A percentile compares a stretch with the other conserved stretches of the same genome.
Evolutionary conservation across 2,329 filamentous ascomycete genomes (phyloP).

Genomic region (Alternaria angustiovoidea): DNA sequence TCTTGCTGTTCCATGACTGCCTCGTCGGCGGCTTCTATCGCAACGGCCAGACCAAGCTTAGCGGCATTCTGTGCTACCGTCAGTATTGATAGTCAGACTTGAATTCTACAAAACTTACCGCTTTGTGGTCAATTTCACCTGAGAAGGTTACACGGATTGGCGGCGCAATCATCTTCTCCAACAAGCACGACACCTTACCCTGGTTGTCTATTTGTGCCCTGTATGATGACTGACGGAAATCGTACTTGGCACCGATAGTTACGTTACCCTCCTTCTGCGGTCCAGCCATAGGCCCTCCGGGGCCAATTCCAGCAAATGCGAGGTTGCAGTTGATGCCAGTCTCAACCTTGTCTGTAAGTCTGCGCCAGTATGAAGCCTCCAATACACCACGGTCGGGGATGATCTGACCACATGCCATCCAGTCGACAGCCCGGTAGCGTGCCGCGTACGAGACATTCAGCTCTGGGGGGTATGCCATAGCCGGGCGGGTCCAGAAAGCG

Average conservation of each 20-base stretch:
- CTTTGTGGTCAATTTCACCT: constrained; percentile 93
- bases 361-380: constrained; percentile 92
- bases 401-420: constrained; percentile 90
- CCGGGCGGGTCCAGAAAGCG: constrained; percentile 90
- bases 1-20: constrained; percentile 54
- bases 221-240: constrained; percentile 95
- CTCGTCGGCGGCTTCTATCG: constrained; percentile 57
- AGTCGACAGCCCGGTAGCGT: constrained; percentile 89
- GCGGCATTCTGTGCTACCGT: constrained; percentile 76
- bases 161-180: constrained; percentile 95
- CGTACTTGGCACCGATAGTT: constrained; percentile 95
- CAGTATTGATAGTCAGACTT: constrained; percentile 23
- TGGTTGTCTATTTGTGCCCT: constrained; percentile 94
- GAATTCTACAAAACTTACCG: constrained; percentile 69
- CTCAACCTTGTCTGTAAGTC: constrained; percentile 92
- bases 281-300: constrained; percentile 71
- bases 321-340: constrained; percentile 95
- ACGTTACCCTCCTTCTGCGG: constrained; percentile 85
- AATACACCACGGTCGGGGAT: constrained; percentile 82
- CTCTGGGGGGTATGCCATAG: constrained; percentile 86
- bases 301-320: constrained; percentile 72
- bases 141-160: constrained; percentile 94
- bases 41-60: constrained; percentile 93
- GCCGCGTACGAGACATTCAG: constrained; percentile 88
- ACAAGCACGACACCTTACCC: constrained; percentile 88